phyloP scores from a whole-genome alignment of 2,329 filamentous ascomycete species.

The Biscogniauxia mediterranea region DNA sequence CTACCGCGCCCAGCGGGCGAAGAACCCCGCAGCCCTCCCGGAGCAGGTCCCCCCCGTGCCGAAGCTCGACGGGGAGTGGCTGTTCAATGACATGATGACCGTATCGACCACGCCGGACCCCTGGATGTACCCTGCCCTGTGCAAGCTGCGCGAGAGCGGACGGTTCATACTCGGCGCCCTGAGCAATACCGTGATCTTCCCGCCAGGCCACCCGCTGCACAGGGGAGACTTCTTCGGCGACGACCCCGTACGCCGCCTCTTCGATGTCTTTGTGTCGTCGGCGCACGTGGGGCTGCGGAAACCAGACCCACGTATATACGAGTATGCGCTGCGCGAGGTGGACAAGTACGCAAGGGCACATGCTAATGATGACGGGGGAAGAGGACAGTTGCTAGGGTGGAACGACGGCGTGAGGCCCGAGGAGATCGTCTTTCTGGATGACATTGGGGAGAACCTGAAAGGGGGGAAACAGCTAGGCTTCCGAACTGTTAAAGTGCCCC shows the following conservation, averaged over 20 bases:
- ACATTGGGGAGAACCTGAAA: conserved; percentile 92
- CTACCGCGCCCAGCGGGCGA: conserved; percentile 45
- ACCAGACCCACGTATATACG: conserved; percentile 79
- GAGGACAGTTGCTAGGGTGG: conserved; percentile 44
- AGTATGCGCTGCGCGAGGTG: conserved; percentile 66
- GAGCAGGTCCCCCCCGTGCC: conserved; percentile 61
- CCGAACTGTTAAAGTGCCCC: conserved; percentile 76
- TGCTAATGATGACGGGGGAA: conserved; percentile 32
- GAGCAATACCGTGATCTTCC: conserved; percentile 88
- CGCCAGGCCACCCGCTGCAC: conserved; percentile 67
- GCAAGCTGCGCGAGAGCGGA: conserved; percentile 62
- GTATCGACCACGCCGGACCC: conserved; percentile 70
- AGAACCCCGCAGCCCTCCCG: conserved; percentile 38
- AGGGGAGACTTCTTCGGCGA: conserved; percentile 45
- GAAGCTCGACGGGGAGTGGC: conserved; percentile 68
- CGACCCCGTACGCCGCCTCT: conserved; percentile 62
- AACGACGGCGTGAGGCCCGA: conserved; percentile 52
- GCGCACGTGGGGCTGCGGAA: conserved; percentile 87
- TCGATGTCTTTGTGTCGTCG: conserved; percentile 85
- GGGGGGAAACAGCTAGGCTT: conserved; percentile 73
- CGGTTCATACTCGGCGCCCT: conserved; percentile 76
- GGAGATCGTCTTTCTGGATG: conserved; percentile 85
- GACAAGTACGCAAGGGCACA: conserved; percentile 60
- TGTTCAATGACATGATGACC: conserved; percentile 93
- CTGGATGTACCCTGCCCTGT: conserved; percentile 82